phyloP scores from a whole-genome alignment of 208 protist species.

The Acanthamoeba triangularis region DNA sequence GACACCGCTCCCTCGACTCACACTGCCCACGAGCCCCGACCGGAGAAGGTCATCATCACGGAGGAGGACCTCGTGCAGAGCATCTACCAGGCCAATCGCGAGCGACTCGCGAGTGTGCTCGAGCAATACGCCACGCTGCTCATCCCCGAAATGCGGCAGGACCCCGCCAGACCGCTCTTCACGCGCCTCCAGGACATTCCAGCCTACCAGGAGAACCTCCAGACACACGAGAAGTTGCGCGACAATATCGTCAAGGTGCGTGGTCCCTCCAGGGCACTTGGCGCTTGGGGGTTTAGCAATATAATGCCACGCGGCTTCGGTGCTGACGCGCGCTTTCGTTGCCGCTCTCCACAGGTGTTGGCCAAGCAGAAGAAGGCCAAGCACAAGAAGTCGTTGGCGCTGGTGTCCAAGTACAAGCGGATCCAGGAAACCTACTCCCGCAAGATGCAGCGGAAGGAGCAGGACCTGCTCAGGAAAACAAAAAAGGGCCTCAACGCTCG shows the following conservation, averaged over 20 bases:
- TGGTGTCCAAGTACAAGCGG: slow-evolving; percentile 57
- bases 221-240: slow-evolving; percentile 59
- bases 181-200: slow-evolving; percentile 54
- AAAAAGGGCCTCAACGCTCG: slow-evolving; percentile 44
- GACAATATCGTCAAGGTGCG: slow-evolving; percentile 61
- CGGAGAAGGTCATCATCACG: slow-evolving; percentile 33
- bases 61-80: slow-evolving; percentile 56
- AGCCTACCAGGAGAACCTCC: slow-evolving; percentile 59
- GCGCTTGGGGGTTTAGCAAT: too few species aligned
- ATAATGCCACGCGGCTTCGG: too few species aligned
- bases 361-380: slow-evolving; percentile 29
- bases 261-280: too few species aligned
- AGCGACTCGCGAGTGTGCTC: slow-evolving; percentile 50
- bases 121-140: slow-evolving; percentile 75
- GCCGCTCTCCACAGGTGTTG: too few species aligned
- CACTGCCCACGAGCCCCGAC: neutral
- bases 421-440: slow-evolving; percentile 50
- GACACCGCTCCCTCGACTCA: neutral
- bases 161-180: slow-evolving; percentile 33
- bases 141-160: slow-evolving; percentile 60
- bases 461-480: slow-evolving; percentile 22
- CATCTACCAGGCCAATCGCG: slow-evolving; percentile 73
- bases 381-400: slow-evolving; percentile 56
- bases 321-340: too few species aligned
- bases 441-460: slow-evolving; percentile 66